phyloP scores from a whole-genome alignment of 345 rosid species.

The Luvunga scandens region DNA sequence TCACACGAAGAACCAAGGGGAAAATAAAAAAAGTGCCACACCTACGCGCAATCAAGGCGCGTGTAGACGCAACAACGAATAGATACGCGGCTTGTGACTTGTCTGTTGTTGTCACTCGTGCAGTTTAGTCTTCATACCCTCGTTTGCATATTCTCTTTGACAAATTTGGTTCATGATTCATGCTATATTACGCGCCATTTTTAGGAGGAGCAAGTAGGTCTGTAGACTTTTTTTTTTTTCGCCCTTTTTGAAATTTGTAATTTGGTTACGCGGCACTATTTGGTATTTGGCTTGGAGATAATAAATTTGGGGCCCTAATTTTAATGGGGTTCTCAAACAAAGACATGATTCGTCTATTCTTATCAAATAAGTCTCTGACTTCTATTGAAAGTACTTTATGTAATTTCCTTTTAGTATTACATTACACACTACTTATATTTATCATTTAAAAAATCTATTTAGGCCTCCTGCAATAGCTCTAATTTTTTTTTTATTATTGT shows the following conservation, averaged over 20 bases:
- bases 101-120: background rate
- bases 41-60: conserved; percentile 6
- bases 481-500: too few relatives aligned
- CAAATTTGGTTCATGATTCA: background rate
- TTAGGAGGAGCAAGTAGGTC: background rate
- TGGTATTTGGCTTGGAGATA: background rate
- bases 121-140: too few relatives aligned
- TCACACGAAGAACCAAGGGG: conserved; percentile 27
- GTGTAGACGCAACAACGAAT: background rate
- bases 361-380: background rate
- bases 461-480: background rate
- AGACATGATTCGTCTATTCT: background rate
- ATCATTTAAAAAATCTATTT: background rate
- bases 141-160: background rate
- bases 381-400: background rate
- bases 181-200: conserved; percentile 3
- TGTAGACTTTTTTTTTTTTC: background rate
- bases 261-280: background rate
- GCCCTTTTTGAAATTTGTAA: background rate
- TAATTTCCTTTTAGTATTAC: too few relatives aligned
- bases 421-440: too few relatives aligned
- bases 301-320: too few relatives aligned
- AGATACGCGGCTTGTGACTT: background rate
- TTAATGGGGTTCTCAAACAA: background rate
- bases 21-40: background rate